Evolutionary conservation across 2,329 filamentous ascomycete genomes (phyloP), one percentile per base, ranked within the genome.

Genomic region (Cladosporium sp.): DNA sequence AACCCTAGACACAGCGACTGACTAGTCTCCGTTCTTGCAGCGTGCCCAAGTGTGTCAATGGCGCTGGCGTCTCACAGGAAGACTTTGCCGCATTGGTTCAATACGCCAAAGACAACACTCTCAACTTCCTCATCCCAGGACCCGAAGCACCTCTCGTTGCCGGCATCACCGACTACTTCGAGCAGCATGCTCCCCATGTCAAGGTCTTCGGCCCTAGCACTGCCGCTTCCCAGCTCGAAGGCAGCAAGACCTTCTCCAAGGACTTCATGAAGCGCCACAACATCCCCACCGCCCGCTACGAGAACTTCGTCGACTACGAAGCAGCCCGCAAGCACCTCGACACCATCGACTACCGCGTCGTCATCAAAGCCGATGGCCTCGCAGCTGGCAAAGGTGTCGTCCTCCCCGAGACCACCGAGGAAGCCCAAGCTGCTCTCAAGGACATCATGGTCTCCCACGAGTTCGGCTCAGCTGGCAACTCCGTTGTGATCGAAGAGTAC

Each of bases 371-470:
- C 3, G 89, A 86, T 53, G 94, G 94, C 15, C 79, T 97, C 54
- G 94, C 94, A 28, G 94, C 90, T 58, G 94, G 94, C 49, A 99
- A 99, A 77, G 94, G 94, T 63, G 94, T 99, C 60, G 90, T 97
- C 53, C 89, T 97, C 62, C 92, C 92, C 3, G 78, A 84, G 58
- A 87, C 83, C 28, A 92, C 90, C 72, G 83, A 90, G 61, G 92
- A 97, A 74, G 93, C 92, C 52, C 86, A 89, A 62, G 78, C 83
- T 48, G 93, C 89, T 0, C 80, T 99, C 51, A 88, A 87, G 70
- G 87, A 91, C 62, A 96, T 97, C 65, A 97, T 99, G 93, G 76
- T 93, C 36, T 84, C 90, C 67, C 88, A 84, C 69, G 88, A 91
- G 56, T 99, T 97, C 68, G 93, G 93, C 15, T 78, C 82, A 45